These are phyloP conservation scores for Pyrenophora seminiperda DNA, from an alignment of 2,329 filamentous ascomycete species.

Conservation along the genomic window DNA sequence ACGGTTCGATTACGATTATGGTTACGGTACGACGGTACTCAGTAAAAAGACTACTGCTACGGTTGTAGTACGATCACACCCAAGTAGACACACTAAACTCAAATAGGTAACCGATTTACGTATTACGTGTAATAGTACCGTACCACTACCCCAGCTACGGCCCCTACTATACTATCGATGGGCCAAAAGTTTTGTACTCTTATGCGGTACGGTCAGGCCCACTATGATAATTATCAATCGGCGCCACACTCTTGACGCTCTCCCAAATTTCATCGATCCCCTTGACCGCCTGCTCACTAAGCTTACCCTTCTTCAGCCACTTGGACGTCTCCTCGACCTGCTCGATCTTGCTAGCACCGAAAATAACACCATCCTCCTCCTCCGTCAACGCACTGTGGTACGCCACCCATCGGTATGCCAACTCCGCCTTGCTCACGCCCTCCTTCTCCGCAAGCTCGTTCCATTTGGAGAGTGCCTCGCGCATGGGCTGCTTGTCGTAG, in stretches of 20 bases:
- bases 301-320: constrained; percentile 30
- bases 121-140: too few relatives aligned
- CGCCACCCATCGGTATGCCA: constrained; percentile 54
- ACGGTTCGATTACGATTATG: too few relatives aligned
- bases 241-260: constrained; percentile 33
- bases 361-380: constrained; percentile 50
- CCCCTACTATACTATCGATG: too few relatives aligned
- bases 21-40: too few relatives aligned
- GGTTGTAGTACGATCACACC: too few relatives aligned
- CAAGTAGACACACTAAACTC: too few relatives aligned
- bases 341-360: constrained; percentile 44
- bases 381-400: constrained; percentile 46
- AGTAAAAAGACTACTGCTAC: too few relatives aligned
- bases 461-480: constrained; percentile 49
- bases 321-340: constrained; percentile 34
- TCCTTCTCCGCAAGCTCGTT: constrained; percentile 49
- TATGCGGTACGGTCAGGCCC: too few relatives aligned
- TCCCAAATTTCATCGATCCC: constrained; percentile 35
- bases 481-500: constrained; percentile 45
- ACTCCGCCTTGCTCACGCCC: constrained; percentile 46
- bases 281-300: constrained; percentile 31
- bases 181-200: too few relatives aligned
- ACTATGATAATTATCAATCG: constrained; percentile 32
- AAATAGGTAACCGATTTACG: too few relatives aligned
- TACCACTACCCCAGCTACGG: too few relatives aligned